Conservation (phyloP, 208 protist species). For the Trypanosoma conorhini region DNA sequence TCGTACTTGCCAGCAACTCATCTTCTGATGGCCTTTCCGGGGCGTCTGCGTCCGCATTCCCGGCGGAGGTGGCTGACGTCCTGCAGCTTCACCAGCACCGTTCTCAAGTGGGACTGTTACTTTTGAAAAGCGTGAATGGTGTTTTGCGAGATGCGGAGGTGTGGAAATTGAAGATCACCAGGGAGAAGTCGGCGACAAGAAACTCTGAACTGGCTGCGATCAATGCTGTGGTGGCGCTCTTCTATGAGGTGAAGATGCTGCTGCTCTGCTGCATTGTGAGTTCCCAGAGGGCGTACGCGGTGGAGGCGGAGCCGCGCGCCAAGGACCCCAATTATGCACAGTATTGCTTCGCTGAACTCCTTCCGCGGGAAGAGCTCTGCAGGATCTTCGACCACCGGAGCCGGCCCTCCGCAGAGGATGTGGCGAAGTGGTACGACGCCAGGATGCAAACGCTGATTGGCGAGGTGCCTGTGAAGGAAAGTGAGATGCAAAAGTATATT, state of each 20-base stretch:
- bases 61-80: constrained; percentile 22
- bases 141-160: constrained; percentile 56
- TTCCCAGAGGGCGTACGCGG: constrained; percentile 32
- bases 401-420: constrained; percentile 33
- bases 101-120: constrained; percentile 30
- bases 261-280: constrained; percentile 47
- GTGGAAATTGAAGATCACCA: constrained; percentile 36
- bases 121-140: constrained; percentile 62
- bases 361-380: constrained; percentile 15
- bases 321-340: neutral
- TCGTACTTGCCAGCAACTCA: neutral
- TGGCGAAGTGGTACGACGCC: constrained; percentile 51
- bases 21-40: neutral
- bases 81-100: constrained; percentile 36
- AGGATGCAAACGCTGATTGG: constrained; percentile 27
- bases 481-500: constrained; percentile 32
- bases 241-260: constrained; percentile 52
- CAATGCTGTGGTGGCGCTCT: constrained; percentile 25
- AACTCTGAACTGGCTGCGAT: constrained; percentile 6
- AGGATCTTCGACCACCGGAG: constrained; percentile 38
- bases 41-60: neutral
- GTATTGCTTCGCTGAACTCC: constrained; percentile 17
- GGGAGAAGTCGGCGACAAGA: neutral
- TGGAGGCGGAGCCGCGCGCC: neutral
- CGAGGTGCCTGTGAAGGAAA: constrained; percentile 3